Base-by-base conservation (phyloP, 345 rosid genomes). In the Moringa oleifera region DNA sequence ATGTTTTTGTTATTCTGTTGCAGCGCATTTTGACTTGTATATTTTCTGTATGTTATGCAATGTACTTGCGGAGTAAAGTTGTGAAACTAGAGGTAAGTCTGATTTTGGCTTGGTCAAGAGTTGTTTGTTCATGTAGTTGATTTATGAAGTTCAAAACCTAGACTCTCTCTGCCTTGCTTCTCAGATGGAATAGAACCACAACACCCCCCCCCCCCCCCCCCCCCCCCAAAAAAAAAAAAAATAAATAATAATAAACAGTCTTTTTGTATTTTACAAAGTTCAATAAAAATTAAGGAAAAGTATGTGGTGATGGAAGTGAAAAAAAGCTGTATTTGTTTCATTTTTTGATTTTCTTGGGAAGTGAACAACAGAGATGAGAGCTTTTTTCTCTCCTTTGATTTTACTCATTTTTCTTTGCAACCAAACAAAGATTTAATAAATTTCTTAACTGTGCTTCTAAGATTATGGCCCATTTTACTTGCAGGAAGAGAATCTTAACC, bases 401-500 rank as follows among this genome's bases (percentile, higher is more conserved):
- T 37, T 57, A n/a, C 33, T 65, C 20, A 46, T 31, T 58, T 28
- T n/a, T 18, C 51, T 46, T 31, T 23, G 25, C 25, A 21, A 21
- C 37, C 47, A 41, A 60, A 24, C 36, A 23, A 37, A 16, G 31
- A 6, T 60, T 63, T 21, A n/a, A 23, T 15, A n/a, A 28, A 23
- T 18, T 25, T 49, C 37, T 62, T 62, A 41, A 25, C 23, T 55
- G 7, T 63, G 49, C 33, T 59, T 64, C 50, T 45, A 23, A 58
- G 57, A 25, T 41, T 46, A 20, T 28, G 20, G 55, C 36, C 57
- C 1, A 20, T 52, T 59, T 64, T 60, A 63, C 69, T 73, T 81
- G 77, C 90, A 88, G 98, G 88, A 72, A 76, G 94, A 86, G 74
- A 86, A 73, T 58, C 33, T 37, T 68, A 78, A 73, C 57, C 87